Evolutionary conservation across 148 eudicot species (phyloP).

Genomic region (Amaranthus cruentus): DNA sequence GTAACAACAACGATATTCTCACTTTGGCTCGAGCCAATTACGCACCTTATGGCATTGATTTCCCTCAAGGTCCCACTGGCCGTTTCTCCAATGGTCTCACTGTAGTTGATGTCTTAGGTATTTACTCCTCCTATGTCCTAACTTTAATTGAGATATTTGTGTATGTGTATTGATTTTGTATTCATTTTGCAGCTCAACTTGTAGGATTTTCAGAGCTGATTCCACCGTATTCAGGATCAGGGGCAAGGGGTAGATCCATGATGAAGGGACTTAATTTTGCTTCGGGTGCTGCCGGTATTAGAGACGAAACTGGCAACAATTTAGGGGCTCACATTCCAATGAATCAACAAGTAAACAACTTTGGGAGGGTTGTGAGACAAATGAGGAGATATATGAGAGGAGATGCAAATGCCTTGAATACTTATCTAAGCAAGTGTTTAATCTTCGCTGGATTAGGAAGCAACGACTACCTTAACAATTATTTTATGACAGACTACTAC

Average conservation of each 20-base stretch:
- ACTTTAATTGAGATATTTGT: not conserved
- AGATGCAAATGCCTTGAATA: slow-evolving; percentile 33
- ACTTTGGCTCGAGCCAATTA: slow-evolving; percentile 71
- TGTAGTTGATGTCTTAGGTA: slow-evolving; percentile 61
- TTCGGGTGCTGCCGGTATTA: slow-evolving; percentile 85
- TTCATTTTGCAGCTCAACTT: slow-evolving; percentile 54
- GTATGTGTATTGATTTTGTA: not conserved
- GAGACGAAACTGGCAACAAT: slow-evolving; percentile 81
- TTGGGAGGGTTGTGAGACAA: slow-evolving; percentile 40
- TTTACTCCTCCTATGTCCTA: not conserved
- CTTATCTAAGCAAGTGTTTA: slow-evolving; percentile 61
- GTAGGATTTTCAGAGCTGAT: slow-evolving; percentile 62
- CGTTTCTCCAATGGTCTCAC: slow-evolving; percentile 77
- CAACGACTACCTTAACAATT: slow-evolving; percentile 90
- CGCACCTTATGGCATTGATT: slow-evolving; percentile 71
- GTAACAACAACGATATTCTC: slow-evolving; percentile 61
- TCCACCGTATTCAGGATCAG: slow-evolving; percentile 57
- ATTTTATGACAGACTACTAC: slow-evolving; percentile 65
- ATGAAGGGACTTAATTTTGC: slow-evolving; percentile 66
- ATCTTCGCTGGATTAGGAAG: slow-evolving; percentile 74
- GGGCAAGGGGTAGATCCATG: slow-evolving; percentile 33
- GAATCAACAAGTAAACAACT: slow-evolving; percentile 68
- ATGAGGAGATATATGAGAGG: slow-evolving; percentile 53
- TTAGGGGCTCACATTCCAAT: slow-evolving; percentile 68
- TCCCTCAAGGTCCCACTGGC: slow-evolving; percentile 58